phyloP scores from a whole-genome alignment of 306 rosid species.

The Crotalaria pallida region DNA sequence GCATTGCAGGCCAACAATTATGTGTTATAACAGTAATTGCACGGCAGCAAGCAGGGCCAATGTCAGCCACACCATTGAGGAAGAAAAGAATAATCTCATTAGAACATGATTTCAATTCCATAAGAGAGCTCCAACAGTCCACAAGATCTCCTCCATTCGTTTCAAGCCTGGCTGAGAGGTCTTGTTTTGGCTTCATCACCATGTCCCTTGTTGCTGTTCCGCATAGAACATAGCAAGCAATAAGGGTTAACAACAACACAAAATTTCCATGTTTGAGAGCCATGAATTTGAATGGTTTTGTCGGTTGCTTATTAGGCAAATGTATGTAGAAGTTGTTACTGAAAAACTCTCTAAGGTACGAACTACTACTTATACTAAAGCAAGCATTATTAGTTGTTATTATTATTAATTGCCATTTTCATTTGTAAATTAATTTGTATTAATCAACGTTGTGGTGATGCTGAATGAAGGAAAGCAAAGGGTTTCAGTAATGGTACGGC shows the following conservation, averaged over 20 bases:
- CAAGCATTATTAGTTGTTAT: no score
- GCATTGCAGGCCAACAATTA: slow-evolving; percentile 47
- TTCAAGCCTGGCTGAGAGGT: not conserved
- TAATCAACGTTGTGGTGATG: not conserved
- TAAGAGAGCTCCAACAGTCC: slow-evolving; percentile 28
- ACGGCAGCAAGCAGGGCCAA: slow-evolving; percentile 34
- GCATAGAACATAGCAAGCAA: not conserved
- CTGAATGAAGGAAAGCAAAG: not conserved
- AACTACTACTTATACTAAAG: not conserved
- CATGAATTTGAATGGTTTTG: not conserved
- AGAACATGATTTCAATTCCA: slow-evolving; percentile 35
- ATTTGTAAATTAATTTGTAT: not conserved
- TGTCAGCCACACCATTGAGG: slow-evolving; percentile 20
- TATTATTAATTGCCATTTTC: no score
- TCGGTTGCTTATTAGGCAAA: not conserved
- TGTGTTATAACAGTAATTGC: slow-evolving; percentile 31
- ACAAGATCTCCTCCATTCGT: not conserved
- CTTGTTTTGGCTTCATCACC: not conserved
- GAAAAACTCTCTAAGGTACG: not conserved
- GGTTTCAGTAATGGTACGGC: not conserved
- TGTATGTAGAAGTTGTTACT: not conserved
- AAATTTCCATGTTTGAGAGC: not conserved
- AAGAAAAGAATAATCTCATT: slow-evolving; percentile 34
- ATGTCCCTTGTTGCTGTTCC: slow-evolving; percentile 20
- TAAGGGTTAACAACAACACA: not conserved